These are phyloP conservation scores for Sporothrix mexicana DNA, from an alignment of 2,329 filamentous ascomycete species.

Conservation along the genomic window DNA sequence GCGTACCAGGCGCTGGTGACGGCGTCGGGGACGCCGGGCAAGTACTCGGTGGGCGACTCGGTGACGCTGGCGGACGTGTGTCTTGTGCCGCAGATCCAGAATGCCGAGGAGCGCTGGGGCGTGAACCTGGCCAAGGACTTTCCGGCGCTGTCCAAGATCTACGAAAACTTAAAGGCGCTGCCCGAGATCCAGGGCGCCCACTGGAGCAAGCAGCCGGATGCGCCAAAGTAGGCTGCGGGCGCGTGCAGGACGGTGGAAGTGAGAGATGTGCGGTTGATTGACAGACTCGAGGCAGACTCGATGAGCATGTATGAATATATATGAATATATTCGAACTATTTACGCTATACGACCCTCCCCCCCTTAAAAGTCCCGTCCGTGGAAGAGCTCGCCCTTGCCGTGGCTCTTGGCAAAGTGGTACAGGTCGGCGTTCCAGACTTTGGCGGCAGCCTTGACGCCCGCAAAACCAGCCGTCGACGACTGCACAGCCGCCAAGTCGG, in stretches of 20 bases:
- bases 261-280: background rate
- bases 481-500: constrained; percentile 1
- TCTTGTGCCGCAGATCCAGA: constrained; percentile 64
- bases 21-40: constrained; percentile 49
- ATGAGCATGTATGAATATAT: constrained; percentile 2
- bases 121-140: constrained; percentile 56
- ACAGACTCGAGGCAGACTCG: background rate
- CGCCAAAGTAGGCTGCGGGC: background rate
- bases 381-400: constrained; percentile 36
- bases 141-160: constrained; percentile 54
- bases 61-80: constrained; percentile 65
- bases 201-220: constrained; percentile 60
- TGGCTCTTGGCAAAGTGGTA: constrained; percentile 35
- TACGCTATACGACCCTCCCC: background rate
- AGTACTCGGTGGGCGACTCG: constrained; percentile 61
- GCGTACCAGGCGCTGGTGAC: constrained; percentile 60
- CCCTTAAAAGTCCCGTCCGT: constrained; percentile 26
- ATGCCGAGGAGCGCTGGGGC: constrained; percentile 57
- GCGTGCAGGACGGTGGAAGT: background rate
- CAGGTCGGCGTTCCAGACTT: constrained; percentile 29
- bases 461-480: constrained; percentile 21
- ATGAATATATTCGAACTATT: background rate
- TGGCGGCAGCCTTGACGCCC: constrained; percentile 30
- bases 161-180: constrained; percentile 53
- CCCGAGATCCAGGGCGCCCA: constrained; percentile 59